A percentile compares a stretch with the other conserved stretches of the same genome.
These are phyloP conservation scores for Penicillium parvum DNA, from an alignment of 495 filamentous ascomycete genomes.

Conservation along the genomic window DNA sequence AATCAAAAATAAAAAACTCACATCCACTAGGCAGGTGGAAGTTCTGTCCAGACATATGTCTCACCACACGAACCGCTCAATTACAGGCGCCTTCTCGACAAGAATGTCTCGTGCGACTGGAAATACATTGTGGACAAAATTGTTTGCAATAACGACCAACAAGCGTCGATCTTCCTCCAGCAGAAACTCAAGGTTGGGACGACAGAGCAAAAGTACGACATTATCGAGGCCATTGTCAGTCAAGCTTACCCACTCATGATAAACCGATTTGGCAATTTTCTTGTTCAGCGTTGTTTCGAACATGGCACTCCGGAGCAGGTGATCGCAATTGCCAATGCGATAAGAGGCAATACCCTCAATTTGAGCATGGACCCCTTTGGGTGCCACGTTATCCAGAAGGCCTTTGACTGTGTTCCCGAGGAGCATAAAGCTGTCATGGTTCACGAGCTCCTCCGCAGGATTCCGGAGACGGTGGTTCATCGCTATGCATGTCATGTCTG, in stretches of 20 bases:
- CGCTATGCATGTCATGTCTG: slow-evolving; percentile 98
- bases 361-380: slow-evolving; percentile 98
- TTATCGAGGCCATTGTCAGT: slow-evolving; percentile 91
- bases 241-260: slow-evolving; percentile 96
- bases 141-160: slow-evolving; percentile 97
- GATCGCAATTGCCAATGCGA: slow-evolving; percentile 88
- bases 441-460: slow-evolving; percentile 88
- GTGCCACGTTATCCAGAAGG: slow-evolving; percentile 97
- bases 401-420: slow-evolving; percentile 94
- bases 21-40: slow-evolving; percentile 43
- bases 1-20: slow-evolving; percentile 13
- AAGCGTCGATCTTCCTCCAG: slow-evolving; percentile 96
- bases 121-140: slow-evolving; percentile 99
- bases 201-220: slow-evolving; percentile 91
- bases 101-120: slow-evolving; percentile 97
- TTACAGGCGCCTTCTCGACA: slow-evolving; percentile 91
- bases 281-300: slow-evolving; percentile 97
- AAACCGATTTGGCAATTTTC: slow-evolving; percentile 93
- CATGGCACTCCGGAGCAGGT: slow-evolving; percentile 95
- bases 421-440: slow-evolving; percentile 99
- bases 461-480: slow-evolving; percentile 97
- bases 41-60: slow-evolving; percentile 64
- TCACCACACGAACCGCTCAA: slow-evolving; percentile 91
- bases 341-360: slow-evolving; percentile 88
- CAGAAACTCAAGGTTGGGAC: slow-evolving; percentile 98